These are phyloP conservation scores for Skeletonema costatum DNA, from an alignment of 108 stramenopile species.

Conservation along the genomic window DNA sequence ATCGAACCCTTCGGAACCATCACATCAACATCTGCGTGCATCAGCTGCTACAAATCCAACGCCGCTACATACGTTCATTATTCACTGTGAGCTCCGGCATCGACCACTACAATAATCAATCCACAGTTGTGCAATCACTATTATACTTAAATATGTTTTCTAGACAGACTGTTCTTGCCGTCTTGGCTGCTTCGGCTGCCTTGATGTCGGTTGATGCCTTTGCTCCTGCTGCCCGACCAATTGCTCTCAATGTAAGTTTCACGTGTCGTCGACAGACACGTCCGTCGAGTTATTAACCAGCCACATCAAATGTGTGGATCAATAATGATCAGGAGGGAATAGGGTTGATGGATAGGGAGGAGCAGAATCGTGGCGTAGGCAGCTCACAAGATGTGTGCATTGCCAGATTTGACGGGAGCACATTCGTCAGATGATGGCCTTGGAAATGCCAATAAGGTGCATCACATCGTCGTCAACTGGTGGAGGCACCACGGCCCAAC, in stretches of 20 bases:
- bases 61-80: not conserved
- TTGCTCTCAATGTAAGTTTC: constrained; percentile 1
- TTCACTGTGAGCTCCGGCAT: not conserved
- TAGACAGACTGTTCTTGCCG: constrained; percentile 24
- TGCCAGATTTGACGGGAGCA: not conserved
- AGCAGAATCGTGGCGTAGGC: not conserved
- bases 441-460: not conserved
- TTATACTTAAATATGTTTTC: constrained; percentile 11
- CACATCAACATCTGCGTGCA: not conserved
- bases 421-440: not conserved
- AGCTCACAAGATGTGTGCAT: not conserved
- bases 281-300: not conserved
- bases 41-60: not conserved
- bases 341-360: not conserved
- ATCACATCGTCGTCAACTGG: not conserved
- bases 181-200: constrained; percentile 25
- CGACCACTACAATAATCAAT: not conserved
- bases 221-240: constrained; percentile 14
- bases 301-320: not conserved
- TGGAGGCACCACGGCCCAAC: not conserved
- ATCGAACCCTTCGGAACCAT: not conserved
- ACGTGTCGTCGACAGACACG: not conserved
- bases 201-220: constrained; percentile 22
- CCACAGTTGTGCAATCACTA: too few species aligned
- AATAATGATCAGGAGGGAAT: not conserved